Conservation (phyloP, 1,284 basidiomycete genomes). For the Trametes sp. region DNA sequence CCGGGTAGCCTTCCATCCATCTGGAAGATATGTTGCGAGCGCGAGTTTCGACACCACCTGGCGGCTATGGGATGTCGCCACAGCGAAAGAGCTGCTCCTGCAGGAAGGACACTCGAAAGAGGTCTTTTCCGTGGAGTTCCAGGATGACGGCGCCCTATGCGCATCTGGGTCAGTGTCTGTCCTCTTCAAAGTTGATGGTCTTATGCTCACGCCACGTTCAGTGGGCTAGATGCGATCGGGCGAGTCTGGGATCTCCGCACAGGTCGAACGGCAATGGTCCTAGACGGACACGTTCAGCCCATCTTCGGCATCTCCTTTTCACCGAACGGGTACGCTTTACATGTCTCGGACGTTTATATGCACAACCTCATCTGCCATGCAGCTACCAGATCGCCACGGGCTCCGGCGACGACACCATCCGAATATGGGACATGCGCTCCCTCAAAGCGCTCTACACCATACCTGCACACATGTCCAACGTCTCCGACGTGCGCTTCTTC, state of each 20-base stretch:
- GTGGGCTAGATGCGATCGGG: constrained; percentile 96
- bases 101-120: constrained; percentile 99
- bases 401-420: constrained; percentile 95
- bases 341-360: not conserved
- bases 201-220: too few species aligned
- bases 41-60: constrained; percentile 99
- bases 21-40: constrained; percentile 91
- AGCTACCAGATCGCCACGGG: constrained; percentile 98
- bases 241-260: constrained; percentile 97
- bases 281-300: constrained; percentile 96
- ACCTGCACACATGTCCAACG: constrained; percentile 93
- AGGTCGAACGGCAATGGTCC: constrained; percentile 96
- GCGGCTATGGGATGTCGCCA: constrained; percentile 94
- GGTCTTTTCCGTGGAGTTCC: constrained; percentile 95
- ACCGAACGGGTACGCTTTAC: constrained; percentile 82
- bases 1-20: constrained; percentile 95
- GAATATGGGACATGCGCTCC: constrained; percentile 98
- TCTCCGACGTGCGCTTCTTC: constrained; percentile 97
- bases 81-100: constrained; percentile 81
- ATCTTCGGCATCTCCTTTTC: constrained; percentile 94
- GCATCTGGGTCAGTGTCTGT: constrained; percentile 81
- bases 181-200: constrained; percentile 14
- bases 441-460: constrained; percentile 95
- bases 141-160: constrained; percentile 91
- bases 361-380: not conserved